Conservation (phyloP, 441 rosid species). For the Lepidium campestre region DNA sequence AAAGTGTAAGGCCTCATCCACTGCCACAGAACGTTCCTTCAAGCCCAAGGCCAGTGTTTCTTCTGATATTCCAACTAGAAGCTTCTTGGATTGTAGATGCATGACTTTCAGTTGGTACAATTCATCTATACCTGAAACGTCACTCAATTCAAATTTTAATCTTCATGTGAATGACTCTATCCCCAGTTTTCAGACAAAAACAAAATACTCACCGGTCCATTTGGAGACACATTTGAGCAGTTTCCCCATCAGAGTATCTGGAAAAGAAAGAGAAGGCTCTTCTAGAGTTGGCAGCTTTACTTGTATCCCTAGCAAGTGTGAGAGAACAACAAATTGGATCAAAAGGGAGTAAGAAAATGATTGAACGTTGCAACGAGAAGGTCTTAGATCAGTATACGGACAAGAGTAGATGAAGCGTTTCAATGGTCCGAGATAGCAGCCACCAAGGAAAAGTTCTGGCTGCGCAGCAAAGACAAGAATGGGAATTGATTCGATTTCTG, state of each 20-base stretch:
- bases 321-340: background rate
- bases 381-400: background rate
- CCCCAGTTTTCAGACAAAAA: background rate
- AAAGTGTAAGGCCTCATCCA: slow-evolving; percentile 28
- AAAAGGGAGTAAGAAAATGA: background rate
- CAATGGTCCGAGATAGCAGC: slow-evolving; percentile 18
- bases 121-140: slow-evolving; percentile 15
- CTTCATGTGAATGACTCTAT: background rate
- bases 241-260: background rate
- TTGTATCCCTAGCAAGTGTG: slow-evolving; percentile 11
- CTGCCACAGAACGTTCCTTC: slow-evolving; percentile 25
- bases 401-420: slow-evolving; percentile 18
- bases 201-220: slow-evolving; percentile 5
- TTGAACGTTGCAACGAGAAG: background rate
- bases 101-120: slow-evolving; percentile 12
- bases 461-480: slow-evolving; percentile 25
- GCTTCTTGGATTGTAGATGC: slow-evolving; percentile 27
- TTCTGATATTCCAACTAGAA: slow-evolving; percentile 24
- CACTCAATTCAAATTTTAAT: background rate
- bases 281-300: slow-evolving; percentile 16
- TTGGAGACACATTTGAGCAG: slow-evolving; percentile 11
- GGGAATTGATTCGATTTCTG: slow-evolving; percentile 16
- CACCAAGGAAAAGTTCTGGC: slow-evolving; percentile 24
- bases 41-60: slow-evolving; percentile 24
- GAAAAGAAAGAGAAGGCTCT: background rate